A percentile compares a stretch with the other conserved stretches of the same genome.
Evolutionary conservation across 306 rosid species (phyloP).

Genomic region (Leucaena leucocephala): DNA sequence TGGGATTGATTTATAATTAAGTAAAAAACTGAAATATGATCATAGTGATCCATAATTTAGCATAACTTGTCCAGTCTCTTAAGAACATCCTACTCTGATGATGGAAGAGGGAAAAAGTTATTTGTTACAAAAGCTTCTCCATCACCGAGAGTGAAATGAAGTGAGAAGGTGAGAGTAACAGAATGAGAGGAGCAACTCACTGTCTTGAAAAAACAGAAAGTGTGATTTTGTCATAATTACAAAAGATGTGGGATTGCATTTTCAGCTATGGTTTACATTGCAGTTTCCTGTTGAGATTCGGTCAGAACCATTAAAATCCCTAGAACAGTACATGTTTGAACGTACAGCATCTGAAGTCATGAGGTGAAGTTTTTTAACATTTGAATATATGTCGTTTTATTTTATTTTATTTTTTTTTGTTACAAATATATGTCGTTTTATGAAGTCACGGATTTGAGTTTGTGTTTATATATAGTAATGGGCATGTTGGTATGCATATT

Average conservation of each 20-base stretch:
- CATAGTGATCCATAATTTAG: conserved; percentile 15
- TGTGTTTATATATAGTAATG: neutral
- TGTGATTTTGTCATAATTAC: neutral
- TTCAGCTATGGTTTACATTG: neutral
- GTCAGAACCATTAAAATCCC: neutral
- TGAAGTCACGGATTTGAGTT: neutral
- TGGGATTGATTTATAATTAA: neutral
- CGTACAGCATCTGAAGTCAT: neutral
- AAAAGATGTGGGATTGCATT: neutral
- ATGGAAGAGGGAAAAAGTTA: neutral
- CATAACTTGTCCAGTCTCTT: conserved; percentile 1
- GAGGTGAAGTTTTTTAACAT: neutral
- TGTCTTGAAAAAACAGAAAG: neutral
- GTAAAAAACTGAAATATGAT: conserved; percentile 1
- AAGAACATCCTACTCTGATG: neutral
- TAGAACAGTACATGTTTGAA: neutral
- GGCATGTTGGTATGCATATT: neutral
- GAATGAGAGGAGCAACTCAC: neutral
- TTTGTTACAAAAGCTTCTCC: neutral
- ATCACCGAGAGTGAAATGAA: neutral
- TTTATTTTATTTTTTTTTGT: too few species aligned
- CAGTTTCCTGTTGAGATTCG: neutral
- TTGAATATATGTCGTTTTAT: neutral
- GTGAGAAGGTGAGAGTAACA: neutral
- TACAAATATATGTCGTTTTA: neutral